Percentiles rank a stretch among this genome's conserved stretches.
These are phyloP conservation scores for Chytriomyces hyalinus DNA, from an alignment of 192 early-diverging fungal species.

Conservation along the genomic window DNA sequence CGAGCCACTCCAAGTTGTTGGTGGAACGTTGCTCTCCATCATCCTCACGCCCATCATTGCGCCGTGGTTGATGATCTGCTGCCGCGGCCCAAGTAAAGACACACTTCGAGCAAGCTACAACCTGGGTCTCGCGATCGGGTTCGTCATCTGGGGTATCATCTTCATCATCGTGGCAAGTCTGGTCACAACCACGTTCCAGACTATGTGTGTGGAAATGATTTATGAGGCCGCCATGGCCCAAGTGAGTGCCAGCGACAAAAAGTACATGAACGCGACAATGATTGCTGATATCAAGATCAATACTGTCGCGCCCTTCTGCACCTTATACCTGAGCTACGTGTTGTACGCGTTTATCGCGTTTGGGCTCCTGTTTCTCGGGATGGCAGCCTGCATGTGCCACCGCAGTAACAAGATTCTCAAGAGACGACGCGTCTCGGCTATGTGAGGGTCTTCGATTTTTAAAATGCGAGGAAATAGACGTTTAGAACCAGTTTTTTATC, in stretches of 20 bases:
- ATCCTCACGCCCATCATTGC: not conserved
- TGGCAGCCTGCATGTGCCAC: not conserved
- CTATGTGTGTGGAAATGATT: not conserved
- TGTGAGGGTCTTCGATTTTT: too few relatives aligned
- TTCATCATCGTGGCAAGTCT: not conserved
- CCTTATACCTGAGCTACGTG: not conserved
- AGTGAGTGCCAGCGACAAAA: not conserved
- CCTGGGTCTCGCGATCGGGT: not conserved
- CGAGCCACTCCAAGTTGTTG: not conserved
- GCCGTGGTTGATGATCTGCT: not conserved
- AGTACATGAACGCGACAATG: not conserved
- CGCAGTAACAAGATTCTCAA: not conserved
- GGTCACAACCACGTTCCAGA: not conserved
- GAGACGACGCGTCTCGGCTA: not conserved
- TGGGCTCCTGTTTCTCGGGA: not conserved
- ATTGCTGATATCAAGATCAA: not conserved
- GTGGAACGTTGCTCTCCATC: not conserved
- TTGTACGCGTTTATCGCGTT: constrained; percentile 2
- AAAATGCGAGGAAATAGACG: too few relatives aligned
- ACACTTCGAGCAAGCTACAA: not conserved
- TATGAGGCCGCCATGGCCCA: not conserved
- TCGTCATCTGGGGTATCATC: not conserved
- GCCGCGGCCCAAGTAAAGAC: not conserved
- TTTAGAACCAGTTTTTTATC: too few relatives aligned
- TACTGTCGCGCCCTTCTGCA: not conserved